Evolutionary conservation across 441 rosid species (phyloP).

Genomic region (Iberis amara): DNA sequence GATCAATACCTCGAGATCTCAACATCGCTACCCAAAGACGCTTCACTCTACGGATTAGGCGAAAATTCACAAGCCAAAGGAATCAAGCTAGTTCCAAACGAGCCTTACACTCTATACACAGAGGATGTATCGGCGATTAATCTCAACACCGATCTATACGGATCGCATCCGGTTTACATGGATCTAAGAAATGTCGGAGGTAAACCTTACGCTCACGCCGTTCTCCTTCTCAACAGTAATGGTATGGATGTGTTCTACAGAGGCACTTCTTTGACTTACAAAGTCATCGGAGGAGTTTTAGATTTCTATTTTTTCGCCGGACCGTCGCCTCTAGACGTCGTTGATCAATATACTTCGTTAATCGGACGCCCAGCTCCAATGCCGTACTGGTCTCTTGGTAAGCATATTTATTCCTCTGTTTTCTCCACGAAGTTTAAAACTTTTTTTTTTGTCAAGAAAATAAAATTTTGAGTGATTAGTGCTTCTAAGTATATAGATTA

Average conservation of each 20-base stretch:
- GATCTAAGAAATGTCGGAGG: slow-evolving; percentile 79
- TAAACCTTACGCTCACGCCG: slow-evolving; percentile 60
- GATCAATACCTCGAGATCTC: slow-evolving; percentile 95
- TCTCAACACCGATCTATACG: slow-evolving; percentile 76
- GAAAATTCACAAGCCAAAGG: slow-evolving; percentile 95
- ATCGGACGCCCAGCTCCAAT: slow-evolving; percentile 95
- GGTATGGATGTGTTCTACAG: slow-evolving; percentile 93
- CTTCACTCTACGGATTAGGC: slow-evolving; percentile 84
- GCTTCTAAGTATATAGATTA: too few species aligned
- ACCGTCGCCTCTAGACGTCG: slow-evolving; percentile 66
- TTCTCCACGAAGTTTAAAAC: too few species aligned
- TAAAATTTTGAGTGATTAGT: too few species aligned
- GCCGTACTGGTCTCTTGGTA: slow-evolving; percentile 98
- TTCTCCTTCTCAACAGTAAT: slow-evolving; percentile 76
- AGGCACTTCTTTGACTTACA: slow-evolving; percentile 79
- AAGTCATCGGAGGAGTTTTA: slow-evolving; percentile 85
- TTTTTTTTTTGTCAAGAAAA: too few species aligned
- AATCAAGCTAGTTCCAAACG: slow-evolving; percentile 74
- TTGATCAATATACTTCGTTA: slow-evolving; percentile 75
- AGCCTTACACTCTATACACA: slow-evolving; percentile 87
- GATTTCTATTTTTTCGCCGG: slow-evolving; percentile 90
- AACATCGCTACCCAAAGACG: slow-evolving; percentile 63
- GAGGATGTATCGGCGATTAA: slow-evolving; percentile 76
- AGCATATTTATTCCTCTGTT: slow-evolving; percentile 5
- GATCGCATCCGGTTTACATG: slow-evolving; percentile 93